These are phyloP conservation scores for Phoenix dactylifera DNA, from an alignment of 176 grass and related monocot genomes.

Conservation along the genomic window DNA sequence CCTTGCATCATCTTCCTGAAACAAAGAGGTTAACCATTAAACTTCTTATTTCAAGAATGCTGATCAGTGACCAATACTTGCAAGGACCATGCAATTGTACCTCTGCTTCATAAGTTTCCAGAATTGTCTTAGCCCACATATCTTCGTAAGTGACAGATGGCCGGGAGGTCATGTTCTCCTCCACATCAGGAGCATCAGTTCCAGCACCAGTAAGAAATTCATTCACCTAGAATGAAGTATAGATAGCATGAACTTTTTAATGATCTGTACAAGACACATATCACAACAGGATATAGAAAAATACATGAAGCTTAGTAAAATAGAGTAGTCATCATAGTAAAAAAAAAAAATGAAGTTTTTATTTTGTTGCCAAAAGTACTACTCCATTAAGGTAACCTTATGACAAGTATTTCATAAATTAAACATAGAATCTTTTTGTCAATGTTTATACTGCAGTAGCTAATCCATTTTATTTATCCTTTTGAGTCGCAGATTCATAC, in stretches of 20 bases:
- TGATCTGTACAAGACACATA: too few relatives aligned
- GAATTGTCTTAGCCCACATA: conserved; percentile 99
- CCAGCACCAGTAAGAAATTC: conserved; percentile 98
- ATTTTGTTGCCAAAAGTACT: too few relatives aligned
- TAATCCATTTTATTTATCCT: too few relatives aligned
- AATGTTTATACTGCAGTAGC: too few relatives aligned
- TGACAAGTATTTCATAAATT: too few relatives aligned
- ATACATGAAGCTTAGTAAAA: too few relatives aligned
- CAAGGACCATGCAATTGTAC: conserved; percentile 11
- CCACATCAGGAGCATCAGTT: conserved; percentile 98
- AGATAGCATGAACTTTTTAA: too few relatives aligned
- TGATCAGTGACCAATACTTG: not conserved
- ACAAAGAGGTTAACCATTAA: conserved; percentile 10
- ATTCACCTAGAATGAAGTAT: conserved; percentile 56
- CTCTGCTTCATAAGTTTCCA: conserved; percentile 83
- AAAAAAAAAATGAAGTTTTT: too few relatives aligned
- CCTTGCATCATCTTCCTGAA: conserved; percentile 93
- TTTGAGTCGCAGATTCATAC: not conserved
- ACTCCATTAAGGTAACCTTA: too few relatives aligned
- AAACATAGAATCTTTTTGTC: too few relatives aligned
- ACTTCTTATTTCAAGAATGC: not conserved
- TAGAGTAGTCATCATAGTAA: too few relatives aligned
- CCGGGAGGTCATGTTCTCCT: conserved; percentile 78
- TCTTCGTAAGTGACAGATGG: conserved; percentile 94
- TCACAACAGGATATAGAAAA: too few relatives aligned